Evolutionary conservation across 257 asterid genomes (phyloP).

Genomic region (Jaltomata sinuosa): DNA sequence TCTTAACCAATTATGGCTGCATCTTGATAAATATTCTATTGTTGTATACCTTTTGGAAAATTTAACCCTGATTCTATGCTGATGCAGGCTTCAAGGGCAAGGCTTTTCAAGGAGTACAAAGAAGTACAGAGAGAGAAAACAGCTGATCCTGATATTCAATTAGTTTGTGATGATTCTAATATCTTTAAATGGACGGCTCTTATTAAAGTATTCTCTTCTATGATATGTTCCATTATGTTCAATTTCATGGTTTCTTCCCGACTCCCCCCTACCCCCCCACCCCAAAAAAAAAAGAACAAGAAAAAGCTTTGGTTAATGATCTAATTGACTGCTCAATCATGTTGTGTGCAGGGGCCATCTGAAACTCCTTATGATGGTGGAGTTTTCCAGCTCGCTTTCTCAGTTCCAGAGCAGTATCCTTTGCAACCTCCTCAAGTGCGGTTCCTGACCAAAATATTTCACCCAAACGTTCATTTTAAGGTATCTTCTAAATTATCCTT

Average conservation of each 20-base stretch:
- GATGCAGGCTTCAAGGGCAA: conserved; percentile 85
- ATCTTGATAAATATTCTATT: neutral
- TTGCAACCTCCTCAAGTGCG: conserved; percentile 99
- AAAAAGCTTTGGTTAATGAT: neutral
- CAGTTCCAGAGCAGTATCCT: conserved; percentile 99
- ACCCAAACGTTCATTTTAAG: conserved; percentile 99
- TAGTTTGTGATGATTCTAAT: conserved; percentile 88
- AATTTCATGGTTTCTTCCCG: neutral
- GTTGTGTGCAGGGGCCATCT: conserved; percentile 69
- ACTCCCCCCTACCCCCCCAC: too few species aligned
- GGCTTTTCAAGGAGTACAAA: conserved; percentile 94
- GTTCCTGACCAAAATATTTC: conserved; percentile 94
- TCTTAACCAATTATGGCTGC: neutral
- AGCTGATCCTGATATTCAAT: conserved; percentile 94
- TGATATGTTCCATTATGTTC: neutral
- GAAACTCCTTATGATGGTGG: conserved; percentile 99
- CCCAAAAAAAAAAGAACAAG: too few species aligned
- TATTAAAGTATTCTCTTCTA: conserved; percentile 42
- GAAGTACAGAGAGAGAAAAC: conserved; percentile 93
- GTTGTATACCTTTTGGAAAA: neutral
- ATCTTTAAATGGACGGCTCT: conserved; percentile 98
- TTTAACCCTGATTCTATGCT: neutral
- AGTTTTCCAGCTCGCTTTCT: conserved; percentile 89
- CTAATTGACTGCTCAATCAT: conserved; percentile 8
- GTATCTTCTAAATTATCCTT: conserved; percentile 19